Conservation (phyloP, 495 filamentous ascomycete species). For the Trichoderma orchidacearum region DNA sequence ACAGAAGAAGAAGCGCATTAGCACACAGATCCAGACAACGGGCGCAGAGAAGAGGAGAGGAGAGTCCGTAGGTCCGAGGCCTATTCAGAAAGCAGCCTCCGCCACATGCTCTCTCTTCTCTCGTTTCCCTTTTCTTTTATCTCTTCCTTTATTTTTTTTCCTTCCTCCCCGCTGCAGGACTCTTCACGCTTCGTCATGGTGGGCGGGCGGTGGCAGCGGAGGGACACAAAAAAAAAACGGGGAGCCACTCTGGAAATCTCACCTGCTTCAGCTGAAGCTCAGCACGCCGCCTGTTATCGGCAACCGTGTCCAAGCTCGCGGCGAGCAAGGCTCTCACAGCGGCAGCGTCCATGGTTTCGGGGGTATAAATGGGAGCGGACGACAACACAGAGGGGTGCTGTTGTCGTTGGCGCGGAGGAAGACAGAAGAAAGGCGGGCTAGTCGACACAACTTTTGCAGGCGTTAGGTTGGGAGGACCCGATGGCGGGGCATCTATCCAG, state of each 20-base stretch:
- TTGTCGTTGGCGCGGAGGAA: not conserved
- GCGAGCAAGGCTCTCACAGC: conserved; percentile 77
- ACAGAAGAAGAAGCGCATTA: conserved; percentile 4
- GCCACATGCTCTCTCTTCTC: not conserved
- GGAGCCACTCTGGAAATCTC: conserved; percentile 27
- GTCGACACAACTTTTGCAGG: conserved; percentile 9
- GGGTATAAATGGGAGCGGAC: conserved; percentile 5
- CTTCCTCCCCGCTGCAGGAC: not conserved
- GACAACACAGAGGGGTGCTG: conserved; percentile 8
- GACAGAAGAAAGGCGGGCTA: not conserved
- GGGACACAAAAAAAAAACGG: conserved; percentile 3
- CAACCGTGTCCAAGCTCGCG: conserved; percentile 74
- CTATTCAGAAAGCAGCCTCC: no score
- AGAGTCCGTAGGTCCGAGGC: no score
- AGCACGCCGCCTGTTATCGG: conserved; percentile 70
- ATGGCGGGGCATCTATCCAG: conserved; percentile 2
- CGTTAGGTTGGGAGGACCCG: conserved; percentile 7
- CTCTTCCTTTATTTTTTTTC: not conserved
- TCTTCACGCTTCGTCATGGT: not conserved
- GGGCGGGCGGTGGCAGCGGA: not conserved
- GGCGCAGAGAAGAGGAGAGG: no score
- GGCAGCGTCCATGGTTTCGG: conserved; percentile 70
- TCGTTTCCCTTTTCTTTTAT: not conserved
- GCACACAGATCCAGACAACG: not conserved
- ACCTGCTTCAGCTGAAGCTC: conserved; percentile 93